Conservation (phyloP, 73 alveolate species). For the Breviolum minutum region DNA sequence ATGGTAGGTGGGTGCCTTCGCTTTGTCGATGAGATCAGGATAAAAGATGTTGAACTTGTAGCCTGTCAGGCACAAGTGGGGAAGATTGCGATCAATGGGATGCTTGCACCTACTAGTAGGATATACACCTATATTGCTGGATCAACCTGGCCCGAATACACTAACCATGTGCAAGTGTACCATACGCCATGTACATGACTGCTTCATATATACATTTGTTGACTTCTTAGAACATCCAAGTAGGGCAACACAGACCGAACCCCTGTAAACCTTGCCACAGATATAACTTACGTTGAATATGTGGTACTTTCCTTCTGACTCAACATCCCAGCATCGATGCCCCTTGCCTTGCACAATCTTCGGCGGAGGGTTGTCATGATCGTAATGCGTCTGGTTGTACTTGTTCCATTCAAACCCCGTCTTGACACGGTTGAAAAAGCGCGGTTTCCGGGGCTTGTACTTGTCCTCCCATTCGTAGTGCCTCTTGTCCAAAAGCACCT, state of each 20-base stretch:
- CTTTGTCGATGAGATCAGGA: slow-evolving; percentile 99
- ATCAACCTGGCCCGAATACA: neutral
- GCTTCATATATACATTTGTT: no score
- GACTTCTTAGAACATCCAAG: neutral
- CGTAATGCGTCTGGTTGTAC: slow-evolving; percentile 99
- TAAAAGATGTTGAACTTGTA: slow-evolving; percentile 99
- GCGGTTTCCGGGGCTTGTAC: slow-evolving; percentile 95
- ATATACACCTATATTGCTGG: neutral
- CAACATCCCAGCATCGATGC: no score
- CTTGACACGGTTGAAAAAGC: slow-evolving; percentile 96
- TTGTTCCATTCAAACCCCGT: slow-evolving; percentile 99
- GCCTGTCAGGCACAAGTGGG: slow-evolving; percentile 2
- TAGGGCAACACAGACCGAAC: slow-evolving; percentile 3
- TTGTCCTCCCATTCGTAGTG: slow-evolving; percentile 96
- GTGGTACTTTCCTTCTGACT: no score
- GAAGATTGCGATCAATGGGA: neutral
- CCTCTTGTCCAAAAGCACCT: slow-evolving; percentile 68
- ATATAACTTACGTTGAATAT: no score
- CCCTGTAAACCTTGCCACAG: no score
- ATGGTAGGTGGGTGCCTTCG: slow-evolving; percentile 99
- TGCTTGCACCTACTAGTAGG: neutral
- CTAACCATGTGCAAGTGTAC: no score
- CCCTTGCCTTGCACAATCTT: slow-evolving; percentile 99
- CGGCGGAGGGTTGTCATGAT: slow-evolving; percentile 99
- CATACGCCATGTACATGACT: no score